Evolutionary conservation across 176 grass and related monocot genomes (phyloP).

Genomic region (Typha latifolia): DNA sequence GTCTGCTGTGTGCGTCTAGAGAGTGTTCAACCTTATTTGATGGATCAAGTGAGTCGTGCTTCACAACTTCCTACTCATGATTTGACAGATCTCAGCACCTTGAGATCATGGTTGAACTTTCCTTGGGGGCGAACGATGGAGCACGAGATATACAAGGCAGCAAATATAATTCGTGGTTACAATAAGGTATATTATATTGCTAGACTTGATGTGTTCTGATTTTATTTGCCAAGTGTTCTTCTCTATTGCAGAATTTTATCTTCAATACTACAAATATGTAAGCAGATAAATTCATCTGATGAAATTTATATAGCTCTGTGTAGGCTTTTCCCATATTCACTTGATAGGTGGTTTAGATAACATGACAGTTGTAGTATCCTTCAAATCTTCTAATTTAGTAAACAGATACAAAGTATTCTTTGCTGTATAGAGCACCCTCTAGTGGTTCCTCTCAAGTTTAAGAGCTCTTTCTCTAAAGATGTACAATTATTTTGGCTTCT

Average conservation of each 20-base stretch:
- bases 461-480: neutral
- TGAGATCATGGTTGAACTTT: constrained; percentile 80
- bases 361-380: no score
- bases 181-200: constrained; percentile 51
- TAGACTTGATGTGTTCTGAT: neutral
- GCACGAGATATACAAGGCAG: constrained; percentile 93
- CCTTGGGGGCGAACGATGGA: constrained; percentile 72
- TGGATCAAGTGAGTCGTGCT: constrained; percentile 52
- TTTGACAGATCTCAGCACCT: constrained; percentile 73
- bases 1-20: constrained; percentile 67
- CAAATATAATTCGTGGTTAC: constrained; percentile 66
- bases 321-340: neutral
- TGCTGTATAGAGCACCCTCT: neutral
- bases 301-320: neutral
- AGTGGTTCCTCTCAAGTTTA: neutral
- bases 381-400: no score
- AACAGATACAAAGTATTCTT: no score
- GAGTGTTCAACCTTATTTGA: constrained; percentile 59
- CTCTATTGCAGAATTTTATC: no score
- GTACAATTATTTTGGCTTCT: neutral
- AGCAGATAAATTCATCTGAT: neutral
- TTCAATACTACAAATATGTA: neutral
- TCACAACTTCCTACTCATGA: constrained; percentile 61
- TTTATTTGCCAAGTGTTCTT: no score
- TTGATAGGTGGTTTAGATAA: neutral